Percentiles rank a stretch among this genome's conserved stretches.
These are phyloP conservation scores for Wickerhamiella cacticola DNA, from an alignment of 805 yeast genomes.

Conservation along the genomic window DNA sequence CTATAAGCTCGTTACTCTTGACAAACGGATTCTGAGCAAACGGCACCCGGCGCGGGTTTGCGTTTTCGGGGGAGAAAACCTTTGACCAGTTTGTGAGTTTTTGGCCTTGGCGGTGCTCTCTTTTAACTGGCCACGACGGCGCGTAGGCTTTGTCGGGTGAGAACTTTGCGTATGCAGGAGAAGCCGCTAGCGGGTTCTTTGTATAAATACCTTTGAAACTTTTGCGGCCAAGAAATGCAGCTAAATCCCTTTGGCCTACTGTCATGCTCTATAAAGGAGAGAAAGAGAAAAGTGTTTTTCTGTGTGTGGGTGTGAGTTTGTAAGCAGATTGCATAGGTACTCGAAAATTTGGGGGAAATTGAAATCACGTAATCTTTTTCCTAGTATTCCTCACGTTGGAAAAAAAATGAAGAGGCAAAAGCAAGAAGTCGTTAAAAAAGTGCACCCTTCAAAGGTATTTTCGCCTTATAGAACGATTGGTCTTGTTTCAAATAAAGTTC, in stretches of 20 bases:
- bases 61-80: constrained; percentile 22
- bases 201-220: constrained; percentile 74
- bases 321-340: background rate
- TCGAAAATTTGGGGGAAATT: no score
- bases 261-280: constrained; percentile 15
- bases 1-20: constrained; percentile 49
- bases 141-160: constrained; percentile 36
- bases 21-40: constrained; percentile 69
- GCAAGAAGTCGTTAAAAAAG: background rate
- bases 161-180: constrained; percentile 49
- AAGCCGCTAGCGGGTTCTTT: constrained; percentile 51
- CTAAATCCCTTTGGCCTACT: constrained; percentile 32
- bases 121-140: constrained; percentile 24
- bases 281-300: background rate
- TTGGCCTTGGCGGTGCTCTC: constrained; percentile 22
- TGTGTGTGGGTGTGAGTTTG: no score
- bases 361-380: constrained; percentile 3
- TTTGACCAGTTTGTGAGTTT: constrained; percentile 23
- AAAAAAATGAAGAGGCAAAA: constrained; percentile 10
- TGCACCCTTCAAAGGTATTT: constrained; percentile 13
- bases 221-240: constrained; percentile 68
- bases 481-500: constrained; percentile 72
- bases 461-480: constrained; percentile 41
- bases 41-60: constrained; percentile 38
- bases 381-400: no score